Conservation (phyloP, 345 rosid species). For the Hibiscus tridactylites region DNA sequence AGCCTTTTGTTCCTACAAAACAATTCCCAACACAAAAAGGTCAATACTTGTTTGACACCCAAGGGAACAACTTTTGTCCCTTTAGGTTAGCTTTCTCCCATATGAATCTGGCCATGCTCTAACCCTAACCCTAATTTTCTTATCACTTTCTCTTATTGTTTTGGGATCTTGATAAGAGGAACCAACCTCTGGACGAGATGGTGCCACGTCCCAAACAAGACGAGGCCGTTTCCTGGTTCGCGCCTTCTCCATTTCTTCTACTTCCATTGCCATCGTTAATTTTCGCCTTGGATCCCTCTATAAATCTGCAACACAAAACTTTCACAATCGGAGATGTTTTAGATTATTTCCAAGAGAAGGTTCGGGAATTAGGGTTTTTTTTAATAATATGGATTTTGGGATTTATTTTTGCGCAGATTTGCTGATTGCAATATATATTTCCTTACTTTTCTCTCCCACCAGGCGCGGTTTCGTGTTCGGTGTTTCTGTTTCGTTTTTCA, state of each 20-base stretch:
- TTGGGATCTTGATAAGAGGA: neutral
- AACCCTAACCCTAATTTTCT: neutral
- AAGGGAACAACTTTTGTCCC: neutral
- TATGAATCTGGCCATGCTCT: constrained; percentile 6
- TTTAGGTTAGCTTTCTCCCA: neutral
- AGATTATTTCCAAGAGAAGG: neutral
- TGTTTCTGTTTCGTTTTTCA: neutral
- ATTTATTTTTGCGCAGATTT: neutral
- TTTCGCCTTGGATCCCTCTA: constrained; percentile 1
- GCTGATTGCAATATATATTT: neutral
- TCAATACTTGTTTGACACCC: constrained; percentile 14
- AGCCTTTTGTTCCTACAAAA: constrained; percentile 43
- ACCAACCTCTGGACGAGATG: constrained; percentile 53
- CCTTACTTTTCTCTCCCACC: neutral
- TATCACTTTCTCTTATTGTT: neutral
- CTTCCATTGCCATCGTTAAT: constrained; percentile 18
- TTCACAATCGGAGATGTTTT: neutral
- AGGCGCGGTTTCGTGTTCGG: neutral
- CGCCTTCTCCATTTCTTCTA: constrained; percentile 39
- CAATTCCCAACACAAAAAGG: constrained; percentile 13
- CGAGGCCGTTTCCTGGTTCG: constrained; percentile 58
- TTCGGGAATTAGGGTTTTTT: neutral
- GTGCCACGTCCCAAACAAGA: constrained; percentile 57
- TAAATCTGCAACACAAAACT: constrained; percentile 30
- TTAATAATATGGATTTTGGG: neutral